A percentile compares a stretch with the other conserved stretches of the same genome.
Conservation (phyloP, 2,329 filamentous ascomycete genomes). For the Pseudogymnoascus sp. region DNA sequence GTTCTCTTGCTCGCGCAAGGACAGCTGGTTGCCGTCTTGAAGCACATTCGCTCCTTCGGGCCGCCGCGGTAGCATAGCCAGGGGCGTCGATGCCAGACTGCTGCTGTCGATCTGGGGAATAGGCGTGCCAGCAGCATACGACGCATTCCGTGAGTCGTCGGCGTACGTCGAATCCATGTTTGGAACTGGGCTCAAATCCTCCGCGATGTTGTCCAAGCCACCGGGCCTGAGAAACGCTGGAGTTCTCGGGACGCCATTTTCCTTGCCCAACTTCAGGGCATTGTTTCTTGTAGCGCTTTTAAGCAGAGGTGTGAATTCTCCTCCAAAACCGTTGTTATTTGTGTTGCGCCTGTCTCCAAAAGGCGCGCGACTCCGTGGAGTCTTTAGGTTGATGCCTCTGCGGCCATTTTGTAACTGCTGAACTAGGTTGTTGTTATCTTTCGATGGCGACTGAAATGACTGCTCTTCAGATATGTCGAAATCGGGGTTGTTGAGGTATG, state of each 20-base stretch:
- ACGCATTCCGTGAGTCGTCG: conserved; percentile 53
- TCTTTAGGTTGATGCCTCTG: conserved; percentile 53
- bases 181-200: conserved; percentile 67
- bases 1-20: conserved; percentile 87
- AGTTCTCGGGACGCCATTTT: conserved; percentile 56
- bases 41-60: conserved; percentile 58
- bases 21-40: conserved; percentile 82
- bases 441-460: conserved; percentile 74
- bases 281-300: conserved; percentile 69
- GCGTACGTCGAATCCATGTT: conserved; percentile 64
- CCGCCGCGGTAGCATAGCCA: conserved; percentile 59
- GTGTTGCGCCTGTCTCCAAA: conserved; percentile 66
- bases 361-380: conserved; percentile 62
- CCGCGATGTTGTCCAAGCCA: conserved; percentile 53
- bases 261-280: conserved; percentile 56
- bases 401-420: conserved; percentile 63
- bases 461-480: conserved; percentile 82
- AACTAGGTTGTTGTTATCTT: conserved; percentile 66
- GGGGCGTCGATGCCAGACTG: conserved; percentile 74
- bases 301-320: conserved; percentile 89
- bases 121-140: conserved; percentile 60
- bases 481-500: conserved; percentile 64
- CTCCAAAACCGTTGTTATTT: conserved; percentile 48
- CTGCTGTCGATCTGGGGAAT: conserved; percentile 69
- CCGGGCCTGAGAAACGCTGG: conserved; percentile 56